Conservation (phyloP, 345 rosid genomes). For the Angophora floribunda region DNA sequence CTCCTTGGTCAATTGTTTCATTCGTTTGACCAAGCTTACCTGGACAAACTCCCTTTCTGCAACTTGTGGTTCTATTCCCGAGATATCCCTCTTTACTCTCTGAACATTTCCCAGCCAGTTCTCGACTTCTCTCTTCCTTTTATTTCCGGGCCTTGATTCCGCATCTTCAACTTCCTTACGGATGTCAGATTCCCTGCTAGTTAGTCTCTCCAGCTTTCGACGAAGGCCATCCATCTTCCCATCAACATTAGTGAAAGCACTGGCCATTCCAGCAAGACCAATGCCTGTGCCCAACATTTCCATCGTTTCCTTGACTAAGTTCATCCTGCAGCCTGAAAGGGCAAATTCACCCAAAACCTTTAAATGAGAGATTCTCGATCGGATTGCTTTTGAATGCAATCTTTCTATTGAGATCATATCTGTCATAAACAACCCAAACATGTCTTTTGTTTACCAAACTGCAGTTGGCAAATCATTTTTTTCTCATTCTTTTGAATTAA, state of each 20-base stretch:
- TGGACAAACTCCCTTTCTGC: not conserved
- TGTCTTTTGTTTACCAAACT: not conserved
- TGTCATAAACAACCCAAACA: not conserved
- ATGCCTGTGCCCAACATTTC: no score
- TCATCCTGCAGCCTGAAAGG: not conserved
- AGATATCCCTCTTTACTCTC: not conserved
- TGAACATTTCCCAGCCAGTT: not conserved
- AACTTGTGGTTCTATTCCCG: not conserved
- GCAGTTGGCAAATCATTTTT: not conserved
- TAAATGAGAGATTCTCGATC: not conserved
- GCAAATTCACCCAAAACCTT: not conserved
- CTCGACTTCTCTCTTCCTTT: not conserved
- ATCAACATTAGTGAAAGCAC: fast-evolving
- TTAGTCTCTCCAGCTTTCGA: not conserved
- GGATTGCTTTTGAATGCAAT: not conserved
- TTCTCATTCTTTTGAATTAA: no score
- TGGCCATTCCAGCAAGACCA: fast-evolving
- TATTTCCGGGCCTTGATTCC: not conserved
- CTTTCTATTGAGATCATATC: no score
- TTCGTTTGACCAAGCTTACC: not conserved
- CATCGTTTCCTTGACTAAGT: no score
- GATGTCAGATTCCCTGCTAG: not conserved
- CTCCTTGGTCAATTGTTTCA: not conserved
- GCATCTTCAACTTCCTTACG: not conserved
- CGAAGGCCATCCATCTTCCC: not conserved